A percentile compares a stretch with the other conserved stretches of the same genome.
phyloP scores from a whole-genome alignment of 257 asterid genomes.

The Cordia subcordata region DNA sequence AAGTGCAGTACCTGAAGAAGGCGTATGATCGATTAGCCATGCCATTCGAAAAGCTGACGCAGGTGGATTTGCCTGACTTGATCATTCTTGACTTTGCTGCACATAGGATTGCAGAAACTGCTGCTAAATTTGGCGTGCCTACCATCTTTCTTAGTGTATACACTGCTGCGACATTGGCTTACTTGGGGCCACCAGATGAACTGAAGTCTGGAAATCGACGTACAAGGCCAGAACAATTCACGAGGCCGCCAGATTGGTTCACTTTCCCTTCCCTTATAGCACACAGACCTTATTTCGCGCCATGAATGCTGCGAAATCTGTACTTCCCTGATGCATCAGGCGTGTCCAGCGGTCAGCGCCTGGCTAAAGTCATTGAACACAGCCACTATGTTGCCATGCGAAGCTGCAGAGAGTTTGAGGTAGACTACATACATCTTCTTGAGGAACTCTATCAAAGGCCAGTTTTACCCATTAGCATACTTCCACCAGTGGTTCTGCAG shows the following conservation, averaged over 20 bases:
- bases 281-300: conserved; percentile 21
- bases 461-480: conserved; percentile 36
- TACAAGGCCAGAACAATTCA: conserved; percentile 21
- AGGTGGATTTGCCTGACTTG: conserved; percentile 21
- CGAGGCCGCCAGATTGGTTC: conserved; percentile 35
- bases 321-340: conserved; percentile 32
- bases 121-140: conserved; percentile 19
- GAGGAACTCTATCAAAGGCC: conserved; percentile 29
- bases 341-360: conserved; percentile 30
- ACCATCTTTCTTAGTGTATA: conserved; percentile 28
- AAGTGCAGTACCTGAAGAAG: conserved; percentile 24
- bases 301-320: conserved; percentile 8
- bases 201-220: conserved; percentile 28
- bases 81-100: conserved; percentile 36
- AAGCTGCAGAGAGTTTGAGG: conserved; percentile 41
- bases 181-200: conserved; percentile 30
- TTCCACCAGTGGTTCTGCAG: conserved; percentile 19
- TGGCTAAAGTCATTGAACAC: conserved; percentile 23
- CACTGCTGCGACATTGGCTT: conserved; percentile 35
- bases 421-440: conserved; percentile 20
- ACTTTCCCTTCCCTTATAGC: conserved; percentile 30
- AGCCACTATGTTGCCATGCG: conserved; percentile 29
- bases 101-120: conserved; percentile 24
- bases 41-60: conserved; percentile 23
- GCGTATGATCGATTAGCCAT: conserved; percentile 31